phyloP scores from a whole-genome alignment of 495 filamentous ascomycete species.

The Aspergillus baeticus region DNA sequence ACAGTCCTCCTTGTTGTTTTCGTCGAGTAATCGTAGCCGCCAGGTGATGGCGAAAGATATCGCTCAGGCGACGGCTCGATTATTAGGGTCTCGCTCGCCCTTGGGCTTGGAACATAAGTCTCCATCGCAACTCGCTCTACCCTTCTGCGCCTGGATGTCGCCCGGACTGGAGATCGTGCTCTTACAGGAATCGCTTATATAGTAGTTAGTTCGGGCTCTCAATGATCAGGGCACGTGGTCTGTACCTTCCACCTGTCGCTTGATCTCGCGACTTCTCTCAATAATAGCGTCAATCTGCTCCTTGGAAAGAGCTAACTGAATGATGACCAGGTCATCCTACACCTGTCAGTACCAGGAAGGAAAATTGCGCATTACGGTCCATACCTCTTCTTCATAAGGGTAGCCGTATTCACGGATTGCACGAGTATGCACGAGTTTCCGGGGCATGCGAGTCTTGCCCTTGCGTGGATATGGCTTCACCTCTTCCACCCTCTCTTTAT shows the following conservation, averaged over 20 bases:
- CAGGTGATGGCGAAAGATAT: constrained; percentile 22
- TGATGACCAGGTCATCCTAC: constrained; percentile 73
- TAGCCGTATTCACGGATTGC: constrained; percentile 83
- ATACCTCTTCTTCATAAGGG: constrained; percentile 82
- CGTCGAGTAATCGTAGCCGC: constrained; percentile 29
- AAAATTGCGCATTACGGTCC: neutral
- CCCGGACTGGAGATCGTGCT: constrained; percentile 30
- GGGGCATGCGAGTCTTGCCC: constrained; percentile 84
- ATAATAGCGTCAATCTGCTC: constrained; percentile 89
- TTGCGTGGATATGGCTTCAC: constrained; percentile 66
- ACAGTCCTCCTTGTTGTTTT: constrained; percentile 25
- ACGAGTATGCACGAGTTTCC: constrained; percentile 67
- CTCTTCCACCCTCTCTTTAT: constrained; percentile 38
- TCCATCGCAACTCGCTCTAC: constrained; percentile 33
- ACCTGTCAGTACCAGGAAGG: neutral
- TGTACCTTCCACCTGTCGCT: constrained; percentile 36
- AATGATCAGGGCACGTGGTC: constrained; percentile 8
- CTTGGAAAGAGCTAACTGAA: constrained; percentile 78
- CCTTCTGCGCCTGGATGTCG: constrained; percentile 24
- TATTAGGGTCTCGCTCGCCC: constrained; percentile 26
- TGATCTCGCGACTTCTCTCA: constrained; percentile 69
- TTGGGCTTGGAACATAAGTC: constrained; percentile 25
- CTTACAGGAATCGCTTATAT: constrained; percentile 28
- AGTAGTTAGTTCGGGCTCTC: constrained; percentile 6
- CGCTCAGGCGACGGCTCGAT: constrained; percentile 34